Conservation (phyloP, 805 yeast genomes). For the Zygoascus biomembranicola region DNA sequence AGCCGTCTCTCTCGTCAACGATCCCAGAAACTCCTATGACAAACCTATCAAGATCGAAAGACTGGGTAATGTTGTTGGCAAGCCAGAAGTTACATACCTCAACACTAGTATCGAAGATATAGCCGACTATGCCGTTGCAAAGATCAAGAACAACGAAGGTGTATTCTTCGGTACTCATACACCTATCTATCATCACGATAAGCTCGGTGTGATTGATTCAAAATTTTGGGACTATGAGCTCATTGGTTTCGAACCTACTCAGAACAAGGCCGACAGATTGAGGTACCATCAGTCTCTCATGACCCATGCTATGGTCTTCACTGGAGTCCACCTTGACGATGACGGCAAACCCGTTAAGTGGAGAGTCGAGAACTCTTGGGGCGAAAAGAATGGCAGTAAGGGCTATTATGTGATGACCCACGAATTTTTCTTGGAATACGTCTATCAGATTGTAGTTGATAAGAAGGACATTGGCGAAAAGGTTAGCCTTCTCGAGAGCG, state of each 20-base stretch:
- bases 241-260: conserved; percentile 34
- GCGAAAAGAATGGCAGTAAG: conserved; percentile 54
- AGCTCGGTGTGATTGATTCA: conserved; percentile 64
- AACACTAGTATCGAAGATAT: conserved; percentile 55
- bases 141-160: conserved; percentile 65
- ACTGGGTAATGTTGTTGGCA: conserved; percentile 64
- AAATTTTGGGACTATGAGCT: conserved; percentile 59
- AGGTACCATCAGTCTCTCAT: conserved; percentile 62
- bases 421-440: conserved; percentile 64
- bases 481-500: conserved; percentile 31
- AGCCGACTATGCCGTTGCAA: conserved; percentile 53
- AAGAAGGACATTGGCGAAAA: conserved; percentile 39
- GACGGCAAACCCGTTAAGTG: conserved; percentile 54
- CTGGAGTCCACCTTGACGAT: conserved; percentile 65
- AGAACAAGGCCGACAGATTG: conserved; percentile 60
- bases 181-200: conserved; percentile 62
- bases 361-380: conserved; percentile 75
- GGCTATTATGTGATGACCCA: conserved; percentile 68
- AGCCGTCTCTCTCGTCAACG: conserved; percentile 64
- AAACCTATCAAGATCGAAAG: conserved; percentile 62
- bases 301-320: conserved; percentile 88
- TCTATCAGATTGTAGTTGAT: conserved; percentile 62
- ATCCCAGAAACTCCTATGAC: conserved; percentile 68
- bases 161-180: conserved; percentile 87
- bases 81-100: conserved; percentile 62